Evolutionary conservation across 208 protist species (phyloP), one percentile per base, ranked within the genome.

Genomic region (Angomonas desouzai): DNA sequence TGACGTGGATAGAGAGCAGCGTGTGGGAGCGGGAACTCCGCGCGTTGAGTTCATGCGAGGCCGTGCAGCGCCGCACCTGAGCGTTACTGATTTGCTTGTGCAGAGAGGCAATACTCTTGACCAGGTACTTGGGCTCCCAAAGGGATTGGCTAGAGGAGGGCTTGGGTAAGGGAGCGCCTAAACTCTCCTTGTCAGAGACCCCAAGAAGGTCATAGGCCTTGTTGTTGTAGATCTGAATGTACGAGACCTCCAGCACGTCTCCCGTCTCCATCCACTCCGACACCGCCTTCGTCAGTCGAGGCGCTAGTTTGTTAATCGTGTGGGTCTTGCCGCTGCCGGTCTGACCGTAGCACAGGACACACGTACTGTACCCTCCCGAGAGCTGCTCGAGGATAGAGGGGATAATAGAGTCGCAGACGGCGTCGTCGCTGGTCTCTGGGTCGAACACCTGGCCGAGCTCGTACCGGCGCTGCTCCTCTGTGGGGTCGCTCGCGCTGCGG

Each of bases 161-260:
- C 16, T 70, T 56, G 2, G 69, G 72, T 20, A 77, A 61, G 23
- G 72, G 66, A 2, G 61, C 48, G 1, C 72, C 69, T 11, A 69
- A 55, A 20, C 23, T 64, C 34, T 69, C 67, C 9, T 29, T 55
- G 4, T 38, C 59, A 0, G 64, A 9, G 3, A 49, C 43, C 22
- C 69, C 73, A 4, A 93, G 74, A 47, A 90, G 30, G 57, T 89
- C 77, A 70, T 93, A 91, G 32, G 81, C 76, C 48, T 69, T 71
- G 68, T 91, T 81, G 38, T 84, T 81, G 72, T 87, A 77, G 9
- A 93, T 83, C 55, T 91, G 81, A 56, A 93, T 80, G 71, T 84
- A 89, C 23, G 81, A 91, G 22, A 93, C 48, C 66, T 90, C 83
- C 48, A 93, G 72, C 47, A 87, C 70, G 36, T 89, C 81, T 30